Evolutionary conservation across 306 rosid species (phyloP).

Genomic region (Carpinus fangiana): DNA sequence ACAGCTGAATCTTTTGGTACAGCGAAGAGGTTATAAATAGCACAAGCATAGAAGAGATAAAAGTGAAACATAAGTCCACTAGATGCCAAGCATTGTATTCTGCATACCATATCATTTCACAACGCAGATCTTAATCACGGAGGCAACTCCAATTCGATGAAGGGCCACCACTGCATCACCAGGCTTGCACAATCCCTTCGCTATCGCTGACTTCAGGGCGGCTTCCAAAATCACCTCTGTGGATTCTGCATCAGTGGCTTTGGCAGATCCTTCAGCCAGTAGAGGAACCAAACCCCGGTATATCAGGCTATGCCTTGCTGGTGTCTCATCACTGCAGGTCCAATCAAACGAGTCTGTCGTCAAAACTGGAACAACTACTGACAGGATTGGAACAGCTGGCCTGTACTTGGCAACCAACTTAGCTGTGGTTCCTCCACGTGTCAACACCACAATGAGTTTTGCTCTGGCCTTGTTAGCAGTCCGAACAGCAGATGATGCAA

Average conservation of each 20-base stretch:
- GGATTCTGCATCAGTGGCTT: conserved; percentile 98
- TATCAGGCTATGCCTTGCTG: conserved; percentile 92
- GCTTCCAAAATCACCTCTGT: conserved; percentile 92
- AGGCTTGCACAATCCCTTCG: conserved; percentile 68
- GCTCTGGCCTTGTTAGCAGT: conserved; percentile 92
- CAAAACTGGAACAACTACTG: conserved; percentile 91
- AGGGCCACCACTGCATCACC: conserved; percentile 93
- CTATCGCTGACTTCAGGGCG: conserved; percentile 74
- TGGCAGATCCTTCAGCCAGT: conserved; percentile 92
- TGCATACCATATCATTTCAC: conserved; percentile 50
- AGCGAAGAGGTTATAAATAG: conserved; percentile 6
- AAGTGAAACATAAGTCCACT: conserved; percentile 28
- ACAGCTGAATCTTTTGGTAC: no score
- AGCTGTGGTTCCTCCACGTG: conserved; percentile 90
- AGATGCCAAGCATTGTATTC: conserved; percentile 19
- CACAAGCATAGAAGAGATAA: conserved; percentile 12
- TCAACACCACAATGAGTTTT: conserved; percentile 81
- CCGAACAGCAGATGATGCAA: conserved; percentile 93
- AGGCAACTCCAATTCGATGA: conserved; percentile 86
- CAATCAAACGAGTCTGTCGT: conserved; percentile 88
- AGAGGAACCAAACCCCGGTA: conserved; percentile 91
- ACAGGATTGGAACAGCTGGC: conserved; percentile 93
- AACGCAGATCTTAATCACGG: conserved; percentile 86
- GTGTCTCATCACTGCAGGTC: conserved; percentile 88
- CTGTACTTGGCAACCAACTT: conserved; percentile 90